phyloP scores from a whole-genome alignment of 257 asterid species.

The Striga asiatica region DNA sequence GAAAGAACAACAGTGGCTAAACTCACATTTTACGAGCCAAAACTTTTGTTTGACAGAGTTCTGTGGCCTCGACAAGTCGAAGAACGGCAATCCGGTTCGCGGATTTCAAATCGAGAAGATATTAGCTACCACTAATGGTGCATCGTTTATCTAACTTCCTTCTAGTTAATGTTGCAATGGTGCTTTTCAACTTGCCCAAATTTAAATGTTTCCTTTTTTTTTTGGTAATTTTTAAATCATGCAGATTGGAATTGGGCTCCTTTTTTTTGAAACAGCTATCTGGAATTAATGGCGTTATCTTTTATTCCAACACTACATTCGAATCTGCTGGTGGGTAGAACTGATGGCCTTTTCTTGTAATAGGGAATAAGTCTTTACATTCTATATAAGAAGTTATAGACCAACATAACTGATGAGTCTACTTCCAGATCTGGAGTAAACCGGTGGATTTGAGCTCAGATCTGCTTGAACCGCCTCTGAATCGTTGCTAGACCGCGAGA shows the following conservation, averaged over 20 bases:
- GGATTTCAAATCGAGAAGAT: conserved; percentile 80
- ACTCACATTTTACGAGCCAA: conserved; percentile 2
- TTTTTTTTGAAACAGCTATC: conserved; percentile 64
- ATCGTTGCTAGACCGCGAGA: too few species aligned
- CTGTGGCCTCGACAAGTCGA: conserved; percentile 67
- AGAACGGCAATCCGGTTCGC: conserved; percentile 63
- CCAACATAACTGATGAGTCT: too few species aligned
- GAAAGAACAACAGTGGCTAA: neutral
- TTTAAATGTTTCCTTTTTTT: neutral
- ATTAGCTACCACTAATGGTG: conserved; percentile 95
- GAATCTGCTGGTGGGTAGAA: conserved; percentile 63
- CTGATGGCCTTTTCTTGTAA: neutral
- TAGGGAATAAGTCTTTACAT: neutral
- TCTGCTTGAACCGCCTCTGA: too few species aligned
- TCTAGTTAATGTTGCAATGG: neutral
- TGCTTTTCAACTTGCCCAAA: neutral
- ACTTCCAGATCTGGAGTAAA: too few species aligned
- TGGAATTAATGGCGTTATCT: conserved; percentile 79
- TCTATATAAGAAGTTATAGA: too few species aligned
- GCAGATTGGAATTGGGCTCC: conserved; percentile 86
- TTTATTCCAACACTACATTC: conserved; percentile 72
- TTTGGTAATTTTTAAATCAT: neutral
- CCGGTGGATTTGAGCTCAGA: too few species aligned
- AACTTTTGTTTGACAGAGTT: conserved; percentile 38
- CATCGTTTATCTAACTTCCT: conserved; percentile 3